A percentile compares a stretch with the other conserved stretches of the same genome.
Conservation (phyloP, 441 rosid genomes). For the Pelargonium exstipulatum region DNA sequence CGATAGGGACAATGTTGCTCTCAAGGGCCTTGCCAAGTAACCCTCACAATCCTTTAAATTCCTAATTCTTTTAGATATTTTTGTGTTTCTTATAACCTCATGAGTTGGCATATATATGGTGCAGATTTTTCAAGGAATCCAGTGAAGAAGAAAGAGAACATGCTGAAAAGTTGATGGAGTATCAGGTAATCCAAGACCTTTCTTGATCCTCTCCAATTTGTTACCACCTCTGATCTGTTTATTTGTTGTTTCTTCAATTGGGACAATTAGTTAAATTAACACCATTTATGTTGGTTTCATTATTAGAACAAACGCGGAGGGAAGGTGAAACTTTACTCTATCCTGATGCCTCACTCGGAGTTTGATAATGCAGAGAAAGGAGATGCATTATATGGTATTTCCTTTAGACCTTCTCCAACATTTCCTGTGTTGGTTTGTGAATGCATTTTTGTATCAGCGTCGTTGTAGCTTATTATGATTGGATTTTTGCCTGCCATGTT, state of each 20-base stretch:
- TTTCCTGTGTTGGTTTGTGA: too few species aligned
- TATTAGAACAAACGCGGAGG: conserved; percentile 82
- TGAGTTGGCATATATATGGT: background rate
- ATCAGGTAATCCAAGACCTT: conserved; percentile 49
- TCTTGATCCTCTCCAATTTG: too few species aligned
- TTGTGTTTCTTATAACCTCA: background rate
- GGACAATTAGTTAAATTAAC: too few species aligned
- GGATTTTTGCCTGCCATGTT: background rate
- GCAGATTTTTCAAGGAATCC: conserved; percentile 86
- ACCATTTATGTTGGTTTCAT: background rate
- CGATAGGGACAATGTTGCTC: conserved; percentile 85
- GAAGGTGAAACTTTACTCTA: conserved; percentile 66
- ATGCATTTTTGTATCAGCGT: conserved; percentile 16
- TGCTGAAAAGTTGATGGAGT: conserved; percentile 84
- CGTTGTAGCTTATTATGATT: background rate
- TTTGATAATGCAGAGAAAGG: conserved; percentile 93
- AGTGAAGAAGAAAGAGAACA: conserved; percentile 94
- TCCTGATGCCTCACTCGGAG: conserved; percentile 60
- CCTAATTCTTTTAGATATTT: background rate
- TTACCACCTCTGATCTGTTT: too few species aligned
- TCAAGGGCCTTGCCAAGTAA: conserved; percentile 87
- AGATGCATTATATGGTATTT: conserved; percentile 79
- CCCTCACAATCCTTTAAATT: background rate
- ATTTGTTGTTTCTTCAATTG: too few species aligned
- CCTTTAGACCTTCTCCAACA: too few species aligned